Base-by-base conservation (phyloP, 768 basidiomycete species). In the Hericium coralloides region DNA sequence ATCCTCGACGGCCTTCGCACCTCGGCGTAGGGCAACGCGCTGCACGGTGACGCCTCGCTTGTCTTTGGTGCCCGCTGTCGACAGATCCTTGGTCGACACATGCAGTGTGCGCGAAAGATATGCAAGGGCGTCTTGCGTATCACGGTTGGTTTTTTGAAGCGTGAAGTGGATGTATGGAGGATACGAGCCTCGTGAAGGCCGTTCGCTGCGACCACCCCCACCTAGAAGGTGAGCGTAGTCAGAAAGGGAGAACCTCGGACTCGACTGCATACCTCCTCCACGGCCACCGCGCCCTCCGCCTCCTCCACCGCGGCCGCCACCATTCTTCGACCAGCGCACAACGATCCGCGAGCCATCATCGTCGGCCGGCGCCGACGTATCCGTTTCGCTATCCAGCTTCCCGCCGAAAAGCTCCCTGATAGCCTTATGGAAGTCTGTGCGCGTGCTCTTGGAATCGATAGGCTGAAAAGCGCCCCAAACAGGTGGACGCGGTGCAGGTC, bases 1-100 rank as follows among this genome's bases (percentile, higher is more conserved):
- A 57, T 91, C 83, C 59, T 88, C 86, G 1, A 89, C 81, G 0
- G 84, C 85, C 69, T 88, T 88, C 56, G 77, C 81, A n/a, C 82
- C 81, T 15, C 93, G 78, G 55, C 81, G 81, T 15, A 98, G 68
- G 3, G 87, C 87, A 17, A 98, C 92, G 1, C 92, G 84, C 67
- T 99, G 97, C 1, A 91, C 85, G 1, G 97, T 98, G 15, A 98
- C 92, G 0, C 93, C 97, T 37, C 97, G 88, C 68, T 98, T 99
- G 72, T 99, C 97, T 68, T 99, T 99, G 8, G 97, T 99, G 0
- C 97, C 97, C 3, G 94, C 92, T 23, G 94, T 88, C 22, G 85
- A 83, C 8, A 99, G 76, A 65, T 95, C 92, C 70, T 89, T 93
- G 52, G 83, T 69, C 22, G 76, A 82, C 58, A 85, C 83, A 59